These are phyloP conservation scores for Aspergillus sparsus DNA, from an alignment of 495 filamentous ascomycete genomes.

Conservation along the genomic window DNA sequence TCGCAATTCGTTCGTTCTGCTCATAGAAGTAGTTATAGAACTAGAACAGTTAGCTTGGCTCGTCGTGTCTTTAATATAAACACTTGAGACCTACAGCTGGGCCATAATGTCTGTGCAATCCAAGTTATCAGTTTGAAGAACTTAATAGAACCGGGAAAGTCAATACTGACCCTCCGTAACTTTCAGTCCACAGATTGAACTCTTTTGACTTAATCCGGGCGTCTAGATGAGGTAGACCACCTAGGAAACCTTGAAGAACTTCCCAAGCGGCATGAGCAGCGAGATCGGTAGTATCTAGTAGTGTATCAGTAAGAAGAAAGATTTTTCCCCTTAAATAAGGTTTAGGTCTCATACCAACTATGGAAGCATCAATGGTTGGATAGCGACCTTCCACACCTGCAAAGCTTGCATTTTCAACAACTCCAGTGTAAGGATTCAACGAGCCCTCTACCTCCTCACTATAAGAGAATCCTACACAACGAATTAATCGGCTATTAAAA, in stretches of 20 bases:
- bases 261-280: slow-evolving; percentile 58
- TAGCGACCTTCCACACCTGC: slow-evolving; percentile 50
- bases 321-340: background rate
- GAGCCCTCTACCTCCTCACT: slow-evolving; percentile 41
- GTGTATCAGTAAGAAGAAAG: slow-evolving; percentile 19
- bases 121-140: slow-evolving; percentile 16
- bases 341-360: slow-evolving; percentile 33
- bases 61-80: slow-evolving; percentile 40
- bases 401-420: slow-evolving; percentile 42
- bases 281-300: slow-evolving; percentile 53
- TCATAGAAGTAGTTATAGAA: slow-evolving; percentile 59
- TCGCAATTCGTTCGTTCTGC: slow-evolving; percentile 59
- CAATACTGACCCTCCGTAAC: slow-evolving; percentile 62
- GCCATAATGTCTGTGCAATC: slow-evolving; percentile 45
- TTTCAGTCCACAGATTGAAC: slow-evolving; percentile 54
- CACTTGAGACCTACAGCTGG: slow-evolving; percentile 47
- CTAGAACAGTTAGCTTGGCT: slow-evolving; percentile 24
- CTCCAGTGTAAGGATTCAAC: slow-evolving; percentile 47
- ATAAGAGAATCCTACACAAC: slow-evolving; percentile 56
- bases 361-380: slow-evolving; percentile 47
- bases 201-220: slow-evolving; percentile 54
- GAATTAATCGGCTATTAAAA: background rate
- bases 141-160: background rate
- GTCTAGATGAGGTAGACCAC: slow-evolving; percentile 49
- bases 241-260: slow-evolving; percentile 58